Conservation (phyloP, 441 rosid genomes). For the Heliophila coronopifolia region DNA sequence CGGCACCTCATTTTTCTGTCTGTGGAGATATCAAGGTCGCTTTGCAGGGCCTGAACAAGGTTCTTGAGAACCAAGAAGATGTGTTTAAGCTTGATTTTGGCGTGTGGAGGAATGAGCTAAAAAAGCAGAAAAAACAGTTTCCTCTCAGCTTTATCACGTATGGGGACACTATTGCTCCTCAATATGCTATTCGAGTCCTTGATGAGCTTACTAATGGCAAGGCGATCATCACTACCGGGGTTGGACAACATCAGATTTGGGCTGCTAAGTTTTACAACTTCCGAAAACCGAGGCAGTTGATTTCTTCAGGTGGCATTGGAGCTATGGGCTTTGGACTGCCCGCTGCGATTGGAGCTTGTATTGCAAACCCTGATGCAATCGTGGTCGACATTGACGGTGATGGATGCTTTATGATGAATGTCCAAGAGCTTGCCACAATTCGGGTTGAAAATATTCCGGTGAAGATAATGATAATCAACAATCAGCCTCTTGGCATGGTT, state of each 20-base stretch:
- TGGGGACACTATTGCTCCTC: constrained; percentile 87
- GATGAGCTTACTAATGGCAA: constrained; percentile 77
- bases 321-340: constrained; percentile 98
- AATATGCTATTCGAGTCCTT: constrained; percentile 74
- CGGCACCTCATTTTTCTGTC: constrained; percentile 84
- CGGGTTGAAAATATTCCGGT: constrained; percentile 78
- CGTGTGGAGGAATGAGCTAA: constrained; percentile 66
- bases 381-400: constrained; percentile 93
- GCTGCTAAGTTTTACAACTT: constrained; percentile 97
- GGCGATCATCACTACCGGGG: constrained; percentile 91
- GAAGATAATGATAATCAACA: constrained; percentile 69
- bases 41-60: constrained; percentile 57
- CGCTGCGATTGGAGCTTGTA: constrained; percentile 92
- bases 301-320: constrained; percentile 85
- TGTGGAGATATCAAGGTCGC: constrained; percentile 81
- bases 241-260: constrained; percentile 99
- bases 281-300: constrained; percentile 80
- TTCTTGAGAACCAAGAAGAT: constrained; percentile 43
- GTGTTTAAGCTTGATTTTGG: constrained; percentile 49
- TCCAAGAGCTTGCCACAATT: constrained; percentile 84
- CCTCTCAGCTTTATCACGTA: constrained; percentile 73
- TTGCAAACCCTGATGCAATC: constrained; percentile 69
- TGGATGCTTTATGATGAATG: constrained; percentile 91
- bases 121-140: constrained; percentile 52
- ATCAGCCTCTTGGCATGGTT: constrained; percentile 97